Evolutionary conservation across 1,284 basidiomycete genomes (phyloP), one percentile per base, ranked within the genome.

Genomic region (Apiotrichum mycotoxinovorans): DNA sequence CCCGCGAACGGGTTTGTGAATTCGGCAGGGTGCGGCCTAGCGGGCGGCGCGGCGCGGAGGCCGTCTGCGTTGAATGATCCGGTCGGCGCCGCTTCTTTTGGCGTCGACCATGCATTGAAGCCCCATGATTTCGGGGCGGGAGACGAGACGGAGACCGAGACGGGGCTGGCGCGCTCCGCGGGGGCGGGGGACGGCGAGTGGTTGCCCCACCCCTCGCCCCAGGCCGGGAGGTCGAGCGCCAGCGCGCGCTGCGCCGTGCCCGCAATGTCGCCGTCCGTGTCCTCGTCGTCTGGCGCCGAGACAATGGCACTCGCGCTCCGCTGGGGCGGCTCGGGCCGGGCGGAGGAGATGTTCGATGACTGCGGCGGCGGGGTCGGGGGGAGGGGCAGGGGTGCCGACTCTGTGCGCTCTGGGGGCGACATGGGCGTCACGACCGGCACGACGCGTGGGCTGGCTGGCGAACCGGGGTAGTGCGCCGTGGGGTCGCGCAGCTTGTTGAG

Each of bases 1-100:
- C 23, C 34, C 22, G 55, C 55, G 37, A 58, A 57, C 37, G 56
- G 53, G 27, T 61, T 57, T 5, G 60, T 51, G 22, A 73, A 59
- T 47, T 71, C 71, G 9, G 69, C 54, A 7, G 74, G 74, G 58
- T 75, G 74, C 0, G 74, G 72, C 51, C 72, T 57, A 14, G 74
- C 74, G 8, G 74, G 74, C 8, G 74, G 74, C 18, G 74, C 74
- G 5, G 58, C 56, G 14, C 63, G 59, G 34, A 56, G 30, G 1
- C 63, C 60, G 27, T 43, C 37, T 18, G 49, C 25, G 50, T 27
- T 45, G n/a, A 51, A 63, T 22, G 58, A 58, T 11, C 55, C 58
- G 0, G 56, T 43, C 2, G 50, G 27, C 12, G 44, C 30, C 20
- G 43, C 14, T 56, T 46, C 23, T 8, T 44, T 30, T 12, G 30